Evolutionary conservation across 1,139 yeast species (phyloP).

Genomic region (Zygotorulaspora mrakii): DNA sequence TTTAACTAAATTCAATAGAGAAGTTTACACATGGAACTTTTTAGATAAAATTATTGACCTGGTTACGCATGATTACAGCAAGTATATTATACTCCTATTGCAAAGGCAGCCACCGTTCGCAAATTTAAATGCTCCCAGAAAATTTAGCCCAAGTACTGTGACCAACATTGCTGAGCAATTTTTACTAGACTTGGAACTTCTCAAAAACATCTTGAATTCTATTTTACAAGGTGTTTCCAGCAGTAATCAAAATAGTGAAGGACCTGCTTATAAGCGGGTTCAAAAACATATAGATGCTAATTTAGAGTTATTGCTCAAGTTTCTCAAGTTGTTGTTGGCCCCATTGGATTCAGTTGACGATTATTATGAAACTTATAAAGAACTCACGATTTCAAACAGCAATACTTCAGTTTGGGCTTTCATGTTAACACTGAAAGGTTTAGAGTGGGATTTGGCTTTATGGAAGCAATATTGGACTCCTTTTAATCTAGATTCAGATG

Average conservation of each 20-base stretch:
- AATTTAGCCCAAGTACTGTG: slow-evolving; percentile 49
- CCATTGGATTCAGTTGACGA: slow-evolving; percentile 31
- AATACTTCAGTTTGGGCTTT: slow-evolving; percentile 33
- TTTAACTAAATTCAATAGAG: slow-evolving; percentile 62
- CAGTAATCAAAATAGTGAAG: slow-evolving; percentile 18
- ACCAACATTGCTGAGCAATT: slow-evolving; percentile 79
- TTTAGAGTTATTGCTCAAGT: slow-evolving; percentile 21
- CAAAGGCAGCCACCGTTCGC: slow-evolving; percentile 31
- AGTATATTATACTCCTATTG: slow-evolving; percentile 50
- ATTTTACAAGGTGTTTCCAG: slow-evolving; percentile 24
- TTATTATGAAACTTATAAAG: slow-evolving; percentile 29
- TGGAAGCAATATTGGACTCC: slow-evolving; percentile 32
- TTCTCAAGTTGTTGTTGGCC: slow-evolving; percentile 30
- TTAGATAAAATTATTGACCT: slow-evolving; percentile 74
- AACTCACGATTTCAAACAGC: slow-evolving; percentile 27
- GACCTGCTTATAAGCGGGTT: slow-evolving; percentile 26
- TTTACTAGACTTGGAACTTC: slow-evolving; percentile 60
- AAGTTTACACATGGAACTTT: slow-evolving; percentile 65
- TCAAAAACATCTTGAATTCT: slow-evolving; percentile 50
- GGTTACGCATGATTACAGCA: slow-evolving; percentile 54
- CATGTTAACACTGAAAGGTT: slow-evolving; percentile 30
- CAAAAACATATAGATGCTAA: slow-evolving; percentile 29
- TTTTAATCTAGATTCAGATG: slow-evolving; percentile 19
- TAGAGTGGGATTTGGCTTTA: slow-evolving; percentile 30
- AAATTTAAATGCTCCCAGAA: slow-evolving; percentile 19